These are phyloP conservation scores for Suillus bovinus DNA, from an alignment of 768 basidiomycete genomes.

Conservation along the genomic window DNA sequence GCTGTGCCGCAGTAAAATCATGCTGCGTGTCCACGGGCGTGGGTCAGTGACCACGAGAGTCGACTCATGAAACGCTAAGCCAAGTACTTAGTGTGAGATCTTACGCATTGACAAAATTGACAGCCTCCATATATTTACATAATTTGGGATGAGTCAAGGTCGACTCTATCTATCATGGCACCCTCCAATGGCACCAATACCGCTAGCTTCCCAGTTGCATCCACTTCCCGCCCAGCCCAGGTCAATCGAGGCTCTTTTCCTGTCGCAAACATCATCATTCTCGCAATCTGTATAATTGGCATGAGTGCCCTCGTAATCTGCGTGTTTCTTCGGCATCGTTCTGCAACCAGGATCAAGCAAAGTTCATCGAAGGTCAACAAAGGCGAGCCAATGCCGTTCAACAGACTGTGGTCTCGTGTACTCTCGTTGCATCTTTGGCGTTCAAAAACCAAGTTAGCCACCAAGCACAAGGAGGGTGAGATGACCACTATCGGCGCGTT, in stretches of 20 bases:
- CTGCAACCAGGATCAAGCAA: conserved; percentile 4
- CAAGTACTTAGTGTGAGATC: background rate
- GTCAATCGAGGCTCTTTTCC: conserved; percentile 2
- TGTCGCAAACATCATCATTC: conserved; percentile 22
- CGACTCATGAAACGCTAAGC: background rate
- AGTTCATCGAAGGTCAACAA: background rate
- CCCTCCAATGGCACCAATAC: background rate
- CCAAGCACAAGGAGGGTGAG: background rate
- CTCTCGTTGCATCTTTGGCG: conserved; percentile 8
- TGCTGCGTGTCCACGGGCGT: background rate
- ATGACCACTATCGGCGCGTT: conserved; percentile 23
- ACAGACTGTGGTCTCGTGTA: background rate
- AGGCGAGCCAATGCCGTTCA: background rate
- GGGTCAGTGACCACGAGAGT: background rate
- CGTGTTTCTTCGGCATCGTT: conserved; percentile 24
- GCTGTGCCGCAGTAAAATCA: background rate
- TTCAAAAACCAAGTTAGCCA: background rate
- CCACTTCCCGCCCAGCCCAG: background rate
- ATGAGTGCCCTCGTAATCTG: conserved; percentile 22
- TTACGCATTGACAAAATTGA: background rate
- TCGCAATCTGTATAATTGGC: conserved; percentile 17
- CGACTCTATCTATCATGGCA: background rate
- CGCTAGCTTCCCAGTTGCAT: background rate
- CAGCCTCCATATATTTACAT: background rate
- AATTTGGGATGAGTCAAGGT: no score